A percentile compares a stretch with the other conserved stretches of the same genome.
Evolutionary conservation across 108 stramenopile genomes (phyloP).

Genomic region (Skeletonema potamos): DNA sequence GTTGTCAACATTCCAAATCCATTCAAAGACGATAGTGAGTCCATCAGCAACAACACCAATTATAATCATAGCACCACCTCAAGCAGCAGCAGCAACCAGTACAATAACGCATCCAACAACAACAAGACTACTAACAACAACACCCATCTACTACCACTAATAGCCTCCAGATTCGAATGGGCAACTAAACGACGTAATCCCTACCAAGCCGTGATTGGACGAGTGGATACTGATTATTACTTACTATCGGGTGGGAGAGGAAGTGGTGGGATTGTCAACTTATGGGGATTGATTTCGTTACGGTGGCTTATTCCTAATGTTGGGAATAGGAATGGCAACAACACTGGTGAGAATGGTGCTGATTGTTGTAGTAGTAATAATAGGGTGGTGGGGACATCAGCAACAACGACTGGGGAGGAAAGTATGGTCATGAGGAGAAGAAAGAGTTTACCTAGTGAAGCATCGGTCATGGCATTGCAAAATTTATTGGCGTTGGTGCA

Average conservation of each 20-base stretch:
- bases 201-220: slow-evolving; percentile 29
- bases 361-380: not conserved
- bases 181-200: slow-evolving; percentile 21
- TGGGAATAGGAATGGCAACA: not conserved
- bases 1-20: not conserved
- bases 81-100: no score
- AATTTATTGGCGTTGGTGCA: slow-evolving; percentile 18
- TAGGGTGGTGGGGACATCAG: not conserved
- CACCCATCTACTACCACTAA: slow-evolving; percentile 8
- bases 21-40: not conserved
- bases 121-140: not conserved
- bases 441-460: slow-evolving; percentile 20
- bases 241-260: slow-evolving; percentile 1
- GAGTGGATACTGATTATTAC: slow-evolving; percentile 11
- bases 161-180: slow-evolving; percentile 33
- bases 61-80: not conserved
- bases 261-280: not conserved
- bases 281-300: slow-evolving; percentile 6
- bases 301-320: not conserved
- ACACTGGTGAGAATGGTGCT: not conserved
- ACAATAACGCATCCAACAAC: not conserved
- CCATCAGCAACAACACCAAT: not conserved
- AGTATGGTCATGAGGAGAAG: not conserved
- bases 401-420: not conserved
- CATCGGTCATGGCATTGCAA: slow-evolving; percentile 24